phyloP scores from a whole-genome alignment of 768 basidiomycete genomes.

The Panaeolus cyanescens region DNA sequence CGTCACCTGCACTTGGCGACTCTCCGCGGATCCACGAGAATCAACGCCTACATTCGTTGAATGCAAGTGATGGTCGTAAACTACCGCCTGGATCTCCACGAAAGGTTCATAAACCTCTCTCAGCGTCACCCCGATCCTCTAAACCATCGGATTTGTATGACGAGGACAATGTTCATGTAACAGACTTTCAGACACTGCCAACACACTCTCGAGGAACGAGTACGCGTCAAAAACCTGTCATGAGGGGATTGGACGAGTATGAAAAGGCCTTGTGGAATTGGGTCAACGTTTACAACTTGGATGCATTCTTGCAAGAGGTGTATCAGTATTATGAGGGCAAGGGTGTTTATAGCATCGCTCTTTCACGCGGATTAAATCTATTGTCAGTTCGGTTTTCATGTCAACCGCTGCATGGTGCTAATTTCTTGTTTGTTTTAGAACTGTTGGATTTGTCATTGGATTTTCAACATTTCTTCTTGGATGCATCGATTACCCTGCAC shows the following conservation, averaged over 20 bases:
- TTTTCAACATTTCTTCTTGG: constrained; percentile 97
- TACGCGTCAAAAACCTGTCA: constrained; percentile 15
- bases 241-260: constrained; percentile 77
- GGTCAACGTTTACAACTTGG: constrained; percentile 98
- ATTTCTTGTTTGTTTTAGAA: constrained; percentile 52
- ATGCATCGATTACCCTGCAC: constrained; percentile 89
- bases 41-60: constrained; percentile 49
- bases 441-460: constrained; percentile 96
- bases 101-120: constrained; percentile 20
- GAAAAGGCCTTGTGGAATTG: constrained; percentile 97
- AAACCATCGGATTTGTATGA: constrained; percentile 67
- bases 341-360: constrained; percentile 93
- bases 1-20: constrained; percentile 26
- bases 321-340: constrained; percentile 97
- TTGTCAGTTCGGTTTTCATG: constrained; percentile 62
- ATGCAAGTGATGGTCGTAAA: constrained; percentile 41
- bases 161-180: constrained; percentile 25
- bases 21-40: constrained; percentile 21
- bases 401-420: neutral
- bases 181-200: constrained; percentile 28
- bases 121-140: constrained; percentile 46
- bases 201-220: constrained; percentile 37
- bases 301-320: constrained; percentile 92
- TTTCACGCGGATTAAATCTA: constrained; percentile 90
- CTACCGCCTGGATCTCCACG: constrained; percentile 29